Evolutionary conservation across 257 asterid genomes (phyloP), one percentile per base, ranked within the genome.

Genomic region (Fraxinus pennsylvanica): DNA sequence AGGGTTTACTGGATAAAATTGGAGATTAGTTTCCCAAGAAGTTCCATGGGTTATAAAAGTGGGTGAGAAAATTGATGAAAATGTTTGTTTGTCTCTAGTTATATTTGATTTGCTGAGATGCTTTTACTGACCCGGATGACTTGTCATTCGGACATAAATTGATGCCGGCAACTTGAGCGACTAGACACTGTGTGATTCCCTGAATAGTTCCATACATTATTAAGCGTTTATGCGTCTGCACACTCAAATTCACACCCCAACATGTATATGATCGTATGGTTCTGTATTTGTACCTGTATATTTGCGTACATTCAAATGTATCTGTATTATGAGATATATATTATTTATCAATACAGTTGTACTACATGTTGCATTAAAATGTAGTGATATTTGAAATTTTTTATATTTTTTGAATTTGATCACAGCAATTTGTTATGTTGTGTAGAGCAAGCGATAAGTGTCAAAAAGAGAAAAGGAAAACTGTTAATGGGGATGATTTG

Each of bases 401-500:
- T 21, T 1, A 0, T 1, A 0, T 21, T 59, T 3, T 71, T 43
- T 9, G 17, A 38, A 32, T 68, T 71, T 71, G 52, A 35, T 71
- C 74, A 6, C 29, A 2, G 5, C 30, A 59, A 65, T 59, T 59
- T 21, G 30, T 59, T n/a, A 21, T 59, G 19, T 47, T 14, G 67
- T 59, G 67, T 22, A 85, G 89, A 65, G 91, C 92, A 9, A 86
- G 91, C 52, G 94, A 90, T 45, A 88, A 86, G 80, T 87, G 94
- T 73, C 92, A 85, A 69, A 87, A 81, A 73, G 92, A 90, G 89
- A 88, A 90, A 82, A 85, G 94, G 78, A 90, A 90, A 85, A 90
- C 94, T 3, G 81, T 90, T 38, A 90, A 87, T 36, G 94, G 94
- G 61, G 92, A 90, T 80, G 94, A 90, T 88, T 77, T 90, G 83